These are phyloP conservation scores for Rossbeevera mucosa DNA, from an alignment of 768 basidiomycete genomes.

Conservation along the genomic window DNA sequence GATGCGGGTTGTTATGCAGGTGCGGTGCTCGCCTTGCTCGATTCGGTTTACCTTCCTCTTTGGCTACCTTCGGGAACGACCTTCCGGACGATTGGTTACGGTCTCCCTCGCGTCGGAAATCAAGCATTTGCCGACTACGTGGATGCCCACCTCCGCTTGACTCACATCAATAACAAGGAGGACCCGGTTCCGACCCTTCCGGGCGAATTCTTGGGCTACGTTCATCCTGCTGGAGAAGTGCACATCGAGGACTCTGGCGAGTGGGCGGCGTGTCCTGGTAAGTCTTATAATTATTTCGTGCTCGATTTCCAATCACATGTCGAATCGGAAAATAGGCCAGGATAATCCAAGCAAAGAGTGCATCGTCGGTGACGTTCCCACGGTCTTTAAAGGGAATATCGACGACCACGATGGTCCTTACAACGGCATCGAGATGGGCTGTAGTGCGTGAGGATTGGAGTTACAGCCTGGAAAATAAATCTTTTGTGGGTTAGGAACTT, in stretches of 20 bases:
- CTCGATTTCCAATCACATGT: neutral
- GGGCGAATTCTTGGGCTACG: constrained; percentile 35
- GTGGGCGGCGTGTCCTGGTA: constrained; percentile 56
- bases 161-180: constrained; percentile 51
- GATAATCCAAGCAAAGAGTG: constrained; percentile 48
- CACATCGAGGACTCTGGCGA: constrained; percentile 41
- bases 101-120: constrained; percentile 1
- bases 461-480: too few species aligned
- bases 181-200: constrained; percentile 38
- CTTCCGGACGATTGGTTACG: constrained; percentile 19
- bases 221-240: constrained; percentile 39
- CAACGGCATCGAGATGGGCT: constrained; percentile 27
- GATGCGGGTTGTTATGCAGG: constrained; percentile 18
- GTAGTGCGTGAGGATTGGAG: neutral
- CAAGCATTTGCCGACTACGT: neutral
- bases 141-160: constrained; percentile 39
- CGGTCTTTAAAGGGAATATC: constrained; percentile 39
- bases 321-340: constrained; percentile 34
- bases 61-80: neutral
- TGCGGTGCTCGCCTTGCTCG: constrained; percentile 31
- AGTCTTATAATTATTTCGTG: neutral
- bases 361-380: constrained; percentile 25
- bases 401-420: constrained; percentile 45
- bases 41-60: neutral
- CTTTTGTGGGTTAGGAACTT: too few species aligned